Evolutionary conservation across 768 basidiomycete genomes (phyloP), one percentile per base, ranked within the genome.

Genomic region (Coprinellus micaceus): DNA sequence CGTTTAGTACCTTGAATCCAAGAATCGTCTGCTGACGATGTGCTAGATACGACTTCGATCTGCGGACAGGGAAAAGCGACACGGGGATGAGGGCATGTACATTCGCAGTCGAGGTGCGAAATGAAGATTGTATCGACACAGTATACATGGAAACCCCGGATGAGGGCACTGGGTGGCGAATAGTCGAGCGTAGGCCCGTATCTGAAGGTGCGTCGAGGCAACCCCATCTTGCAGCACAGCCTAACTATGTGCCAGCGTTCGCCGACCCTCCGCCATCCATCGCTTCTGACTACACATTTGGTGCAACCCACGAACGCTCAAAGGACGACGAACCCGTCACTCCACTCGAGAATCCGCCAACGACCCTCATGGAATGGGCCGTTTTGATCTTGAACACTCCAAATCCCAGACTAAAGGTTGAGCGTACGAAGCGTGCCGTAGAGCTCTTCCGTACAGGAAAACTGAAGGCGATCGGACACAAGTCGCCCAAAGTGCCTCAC

Each of bases 381-480:
- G 86, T 89, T 4, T 71, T 90, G 6, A 88, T 93, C 49, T 74
- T 93, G 25, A 87, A 89, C 61, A 91, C 91, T 0, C 69, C 88
- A 1, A 75, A 87, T 66, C 88, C 90, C 3, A 75, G 53, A 4
- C 53, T 59, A 19, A 62, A 62, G 53, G 60, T 88, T 0, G 77
- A 84, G 64, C 79, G 86, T 6, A 91, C 88, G 0, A 74, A 84
- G 55, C 82, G 86, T 60, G 87, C 88, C 0, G 86, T 88, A 7
- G 72, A 83, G 11, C 74, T 83, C 5, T 88, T 89, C 64, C 80
- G 85, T 15, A 87, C 84, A 0, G 89, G 89, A 6, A 76, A 86
- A 58, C 73, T 91, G 21, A 71, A 76, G 13, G 83, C 84, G 0
- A 84, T 91, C 17, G 86, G 88, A 0, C 80, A 88, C 64, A 78